Base-by-base conservation (phyloP, 2,329 filamentous ascomycete genomes). In the Coleophoma eucalyptorum region DNA sequence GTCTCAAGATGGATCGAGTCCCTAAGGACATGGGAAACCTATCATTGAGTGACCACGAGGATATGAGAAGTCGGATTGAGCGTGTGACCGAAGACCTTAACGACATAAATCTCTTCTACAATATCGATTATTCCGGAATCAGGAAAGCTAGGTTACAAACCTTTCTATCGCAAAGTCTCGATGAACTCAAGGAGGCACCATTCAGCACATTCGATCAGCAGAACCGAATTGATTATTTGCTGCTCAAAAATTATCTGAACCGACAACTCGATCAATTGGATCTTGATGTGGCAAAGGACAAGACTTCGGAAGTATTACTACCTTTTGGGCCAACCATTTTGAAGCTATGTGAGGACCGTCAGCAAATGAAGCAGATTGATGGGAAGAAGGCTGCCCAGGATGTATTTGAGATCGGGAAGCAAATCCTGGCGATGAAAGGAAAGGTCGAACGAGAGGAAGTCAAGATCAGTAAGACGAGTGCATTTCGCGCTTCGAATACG, bases 81-180 rank as follows among this genome's bases (percentile, higher is more conserved):
- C 70, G 74, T 8, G 66, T 80, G 4, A 62, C 59, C 3, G 65
- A 67, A 33, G 79, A 82, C 50, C 53, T 78, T 2, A 53, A 64
- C 7, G 72, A 79, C n/a, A 63, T 82, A 2, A 61, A 70, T 8
- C 62, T 61, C 1, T 80, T 77, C 57, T 79, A 79, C 63, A 74
- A 72, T 46, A 71, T 81, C 52, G 63, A 64, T 1, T 69, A 74
- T 37, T 79, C 78, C 0, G 57, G 65, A 0, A 62, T 60, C 1
- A 69, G 77, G 0, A 65, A 68, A 44, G 45, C 62, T 4, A 69
- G 70, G 1, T 57, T 81, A 0, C 53, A 65, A 1, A 52, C 60
- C 12, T 81, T 72, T 58, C 73, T 73, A 52, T 49, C 59, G 0
- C 56, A 69, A 0, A 72, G 80, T 52, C 66, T 79, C 0, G 58